These are phyloP conservation scores for Fonsecaea erecta DNA, from an alignment of 2,329 filamentous ascomycete genomes.

Conservation along the genomic window DNA sequence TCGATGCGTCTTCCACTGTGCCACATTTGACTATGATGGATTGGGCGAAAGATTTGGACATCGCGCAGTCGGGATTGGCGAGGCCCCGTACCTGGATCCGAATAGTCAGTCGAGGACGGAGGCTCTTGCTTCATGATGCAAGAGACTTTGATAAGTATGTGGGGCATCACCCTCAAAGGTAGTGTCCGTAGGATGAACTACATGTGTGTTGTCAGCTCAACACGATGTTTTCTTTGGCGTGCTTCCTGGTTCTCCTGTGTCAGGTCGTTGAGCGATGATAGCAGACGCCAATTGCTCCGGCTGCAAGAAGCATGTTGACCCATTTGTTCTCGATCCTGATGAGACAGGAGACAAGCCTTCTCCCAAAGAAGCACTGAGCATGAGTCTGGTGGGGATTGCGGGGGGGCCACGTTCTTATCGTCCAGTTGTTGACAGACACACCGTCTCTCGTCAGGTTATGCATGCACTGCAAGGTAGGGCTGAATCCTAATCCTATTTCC, in stretches of 20 bases:
- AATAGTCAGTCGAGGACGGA: conserved; percentile 38
- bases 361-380: neutral
- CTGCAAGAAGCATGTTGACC: too few relatives aligned
- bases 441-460: neutral
- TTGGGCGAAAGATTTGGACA: conserved; percentile 41
- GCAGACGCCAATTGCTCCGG: too few relatives aligned
- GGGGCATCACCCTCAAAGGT: neutral
- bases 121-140: conserved; percentile 5
- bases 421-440: too few relatives aligned
- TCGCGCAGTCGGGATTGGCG: conserved; percentile 43
- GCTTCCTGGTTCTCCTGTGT: too few relatives aligned
- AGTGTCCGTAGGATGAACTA: neutral
- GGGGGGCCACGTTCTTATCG: neutral
- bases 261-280: too few relatives aligned
- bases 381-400: neutral
- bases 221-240: too few relatives aligned
- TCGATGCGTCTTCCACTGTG: conserved; percentile 40
- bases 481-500: neutral
- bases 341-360: neutral
- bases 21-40: conserved; percentile 44
- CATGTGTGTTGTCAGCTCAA: neutral
- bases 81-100: conserved; percentile 44
- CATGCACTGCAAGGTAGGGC: neutral
- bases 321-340: neutral
- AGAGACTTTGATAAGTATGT: neutral